These are phyloP conservation scores for Trametes cubensis DNA, from an alignment of 768 basidiomycete genomes.

Conservation along the genomic window DNA sequence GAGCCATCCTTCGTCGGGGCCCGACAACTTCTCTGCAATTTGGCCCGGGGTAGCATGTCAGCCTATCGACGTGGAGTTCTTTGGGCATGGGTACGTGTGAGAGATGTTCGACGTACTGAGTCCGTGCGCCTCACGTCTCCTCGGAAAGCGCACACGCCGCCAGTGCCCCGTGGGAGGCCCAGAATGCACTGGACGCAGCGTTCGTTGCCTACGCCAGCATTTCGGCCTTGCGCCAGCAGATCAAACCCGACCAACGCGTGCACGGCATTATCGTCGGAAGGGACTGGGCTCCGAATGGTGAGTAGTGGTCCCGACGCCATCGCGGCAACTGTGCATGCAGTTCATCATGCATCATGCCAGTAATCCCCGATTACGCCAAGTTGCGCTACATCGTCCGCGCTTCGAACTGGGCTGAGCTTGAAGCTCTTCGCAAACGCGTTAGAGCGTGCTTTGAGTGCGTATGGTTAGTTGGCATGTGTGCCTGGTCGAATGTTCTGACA, in stretches of 20 bases:
- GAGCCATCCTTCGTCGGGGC: conserved; percentile 73
- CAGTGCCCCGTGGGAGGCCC: conserved; percentile 84
- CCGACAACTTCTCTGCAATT: conserved; percentile 50
- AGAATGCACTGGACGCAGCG: conserved; percentile 87
- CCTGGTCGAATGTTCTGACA: conserved; percentile 13
- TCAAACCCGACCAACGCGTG: conserved; percentile 78
- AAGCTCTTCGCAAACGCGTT: conserved; percentile 58
- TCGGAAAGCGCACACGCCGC: conserved; percentile 70
- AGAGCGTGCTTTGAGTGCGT: conserved; percentile 72
- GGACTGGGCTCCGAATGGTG: conserved; percentile 72
- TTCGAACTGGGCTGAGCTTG: conserved; percentile 59
- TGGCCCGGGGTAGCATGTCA: conserved; percentile 67
- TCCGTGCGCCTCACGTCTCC: conserved; percentile 4
- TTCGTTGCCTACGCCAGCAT: conserved; percentile 81
- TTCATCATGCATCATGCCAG: conserved; percentile 38
- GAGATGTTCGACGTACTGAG: neutral
- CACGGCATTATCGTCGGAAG: conserved; percentile 77
- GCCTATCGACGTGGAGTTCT: conserved; percentile 66
- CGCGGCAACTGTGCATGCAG: neutral
- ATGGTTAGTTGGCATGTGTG: neutral
- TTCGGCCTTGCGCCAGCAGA: conserved; percentile 83
- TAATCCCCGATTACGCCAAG: conserved; percentile 81
- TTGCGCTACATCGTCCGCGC: conserved; percentile 77
- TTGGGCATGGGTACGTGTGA: conserved; percentile 65
- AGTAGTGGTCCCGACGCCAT: conserved; percentile 18